phyloP scores from a whole-genome alignment of 805 yeast species.

The Candida maesae region DNA sequence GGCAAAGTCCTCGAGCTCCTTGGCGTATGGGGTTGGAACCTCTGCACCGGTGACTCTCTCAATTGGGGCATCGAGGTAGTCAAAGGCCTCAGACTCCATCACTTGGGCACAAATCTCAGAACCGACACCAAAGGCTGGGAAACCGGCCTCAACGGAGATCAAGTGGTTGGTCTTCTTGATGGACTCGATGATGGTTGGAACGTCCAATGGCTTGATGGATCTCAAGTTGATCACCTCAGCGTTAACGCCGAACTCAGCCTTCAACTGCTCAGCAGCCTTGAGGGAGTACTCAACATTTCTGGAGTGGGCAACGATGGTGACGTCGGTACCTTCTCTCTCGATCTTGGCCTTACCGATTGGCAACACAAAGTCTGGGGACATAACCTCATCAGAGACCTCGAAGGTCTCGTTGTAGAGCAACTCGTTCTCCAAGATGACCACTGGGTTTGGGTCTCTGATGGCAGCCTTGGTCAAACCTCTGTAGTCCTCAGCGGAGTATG shows the following conservation, averaged over 20 bases:
- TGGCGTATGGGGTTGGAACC: constrained; percentile 98
- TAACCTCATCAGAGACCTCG: constrained; percentile 84
- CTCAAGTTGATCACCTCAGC: constrained; percentile 96
- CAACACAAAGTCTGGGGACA: constrained; percentile 81
- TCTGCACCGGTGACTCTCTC: constrained; percentile 99
- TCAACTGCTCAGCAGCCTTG: constrained; percentile 84
- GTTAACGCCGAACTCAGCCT: constrained; percentile 78
- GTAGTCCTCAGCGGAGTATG: constrained; percentile 93
- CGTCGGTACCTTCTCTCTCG: constrained; percentile 89
- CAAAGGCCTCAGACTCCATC: constrained; percentile 98
- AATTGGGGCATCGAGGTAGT: constrained; percentile 96
- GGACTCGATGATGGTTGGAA: constrained; percentile 76
- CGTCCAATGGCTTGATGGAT: constrained; percentile 94
- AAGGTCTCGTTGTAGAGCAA: constrained; percentile 88
- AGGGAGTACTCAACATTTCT: constrained; percentile 85
- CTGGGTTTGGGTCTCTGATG: constrained; percentile 98
- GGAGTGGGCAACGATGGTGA: constrained; percentile 86
- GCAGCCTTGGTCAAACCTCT: constrained; percentile 96
- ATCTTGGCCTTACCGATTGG: constrained; percentile 96
- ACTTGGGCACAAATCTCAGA: constrained; percentile 96
- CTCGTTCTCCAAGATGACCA: constrained; percentile 93
- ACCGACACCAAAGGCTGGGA: constrained; percentile 98
- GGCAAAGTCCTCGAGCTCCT: constrained; percentile 94
- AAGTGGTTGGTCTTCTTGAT: constrained; percentile 96
- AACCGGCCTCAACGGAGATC: constrained; percentile 94